Evolutionary conservation across 129 eudicot species (phyloP), one percentile per base, ranked within the genome.

Genomic region (Helianthus annuus): DNA sequence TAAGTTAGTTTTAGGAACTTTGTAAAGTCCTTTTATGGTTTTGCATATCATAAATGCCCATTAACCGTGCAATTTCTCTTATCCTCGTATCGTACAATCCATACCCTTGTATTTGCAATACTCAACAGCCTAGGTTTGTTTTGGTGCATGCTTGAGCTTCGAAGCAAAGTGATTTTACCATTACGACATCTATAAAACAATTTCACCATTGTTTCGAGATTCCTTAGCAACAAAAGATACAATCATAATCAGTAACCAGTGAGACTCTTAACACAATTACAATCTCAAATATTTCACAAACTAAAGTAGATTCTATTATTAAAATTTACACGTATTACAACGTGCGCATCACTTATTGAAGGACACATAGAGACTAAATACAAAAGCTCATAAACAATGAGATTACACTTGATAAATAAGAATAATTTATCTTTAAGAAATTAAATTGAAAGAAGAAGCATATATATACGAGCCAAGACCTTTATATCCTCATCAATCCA

Each of bases 401-500:
- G 10, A 9, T 52, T 74, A 74, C 66, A 53, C n/a, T 10, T 52
- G 10, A 65, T 24, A 39, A 64, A 38, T 4, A 62, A 13, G 48
- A 53, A 13, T 2, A 34, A 64, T 4, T 48, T 68, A 39, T 39
- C 60, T 19, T 16, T n/a, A 49, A 34, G 7, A 56, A 57, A 19
- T 6, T 6, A 5, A 72, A 60, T n/a, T 3, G 13, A 6, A 56
- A 72, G 15, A 27, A 34, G 38, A 69, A 61, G 49, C 61, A 76
- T 57, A 42, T 77, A 27, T 75, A 56, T 42, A 11, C 52, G 14
- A 51, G 71, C 17, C 32, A 70, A 52, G 29, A 52, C 8, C 63
- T 22, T 70, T 64, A 78, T 38, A 54, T 12, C 48, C 15, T 63
- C 82, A 78, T 76, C 71, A 83, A 55, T 32, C 84, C 89, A 46